Evolutionary conservation across 2,329 filamentous ascomycete genomes (phyloP).

Genomic region (Aspergillus fructus): DNA sequence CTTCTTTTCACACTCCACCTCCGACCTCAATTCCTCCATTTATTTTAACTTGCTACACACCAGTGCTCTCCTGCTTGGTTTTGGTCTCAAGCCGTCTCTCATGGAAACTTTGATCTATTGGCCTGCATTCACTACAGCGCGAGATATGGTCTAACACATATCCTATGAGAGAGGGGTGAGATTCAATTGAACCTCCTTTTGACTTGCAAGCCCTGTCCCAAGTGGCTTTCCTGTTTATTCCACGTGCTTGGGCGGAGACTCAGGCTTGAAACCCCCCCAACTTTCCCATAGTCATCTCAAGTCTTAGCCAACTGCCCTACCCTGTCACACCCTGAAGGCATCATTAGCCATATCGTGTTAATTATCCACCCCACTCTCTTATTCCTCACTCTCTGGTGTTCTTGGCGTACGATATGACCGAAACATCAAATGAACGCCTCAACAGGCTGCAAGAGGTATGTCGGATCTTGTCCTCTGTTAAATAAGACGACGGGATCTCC

Average conservation of each 20-base stretch:
- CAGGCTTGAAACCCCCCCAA: neutral
- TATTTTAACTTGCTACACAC: neutral
- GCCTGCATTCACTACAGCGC: neutral
- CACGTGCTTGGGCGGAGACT: neutral
- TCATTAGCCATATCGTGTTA: no score
- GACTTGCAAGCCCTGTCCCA: neutral
- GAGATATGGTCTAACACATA: neutral
- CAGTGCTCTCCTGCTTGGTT: neutral
- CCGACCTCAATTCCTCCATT: neutral
- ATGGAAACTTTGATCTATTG: neutral
- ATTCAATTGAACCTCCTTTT: neutral
- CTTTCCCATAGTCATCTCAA: neutral
- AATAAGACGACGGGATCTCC: neutral
- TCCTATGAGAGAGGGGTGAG: neutral
- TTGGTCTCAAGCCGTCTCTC: neutral
- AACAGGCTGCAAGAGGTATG: constrained; percentile 32
- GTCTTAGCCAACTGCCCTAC: no score
- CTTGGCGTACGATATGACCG: neutral
- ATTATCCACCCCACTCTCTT: neutral
- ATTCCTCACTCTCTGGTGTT: neutral
- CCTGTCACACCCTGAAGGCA: no score
- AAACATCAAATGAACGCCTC: constrained; percentile 19
- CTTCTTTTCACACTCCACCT: neutral
- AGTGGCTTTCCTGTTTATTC: neutral
- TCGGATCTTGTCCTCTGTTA: neutral